A percentile compares a stretch with the other conserved stretches of the same genome.
phyloP scores from a whole-genome alignment of 164 flowering plant genomes.

The Berberis vulgaris region DNA sequence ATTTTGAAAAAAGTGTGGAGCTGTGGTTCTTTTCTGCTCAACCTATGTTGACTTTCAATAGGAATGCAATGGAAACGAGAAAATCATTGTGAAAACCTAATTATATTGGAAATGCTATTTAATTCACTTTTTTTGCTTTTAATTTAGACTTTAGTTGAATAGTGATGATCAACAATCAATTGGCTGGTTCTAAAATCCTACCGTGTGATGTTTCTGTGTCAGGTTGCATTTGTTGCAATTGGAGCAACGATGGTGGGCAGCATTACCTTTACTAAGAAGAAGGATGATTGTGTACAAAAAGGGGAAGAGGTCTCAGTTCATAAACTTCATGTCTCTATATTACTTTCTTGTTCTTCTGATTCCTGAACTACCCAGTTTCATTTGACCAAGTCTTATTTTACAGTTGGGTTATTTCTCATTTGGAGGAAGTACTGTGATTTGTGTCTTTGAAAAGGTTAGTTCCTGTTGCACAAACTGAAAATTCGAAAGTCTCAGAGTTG shows the following conservation, averaged over 20 bases:
- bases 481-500: too few species aligned
- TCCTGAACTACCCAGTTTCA: background rate
- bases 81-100: too few species aligned
- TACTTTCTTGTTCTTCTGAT: background rate
- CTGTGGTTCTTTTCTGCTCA: too few species aligned
- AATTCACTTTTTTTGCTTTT: too few species aligned
- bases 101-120: too few species aligned
- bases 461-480: too few species aligned
- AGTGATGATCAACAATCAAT: too few species aligned
- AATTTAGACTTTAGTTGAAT: too few species aligned
- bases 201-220: conserved; percentile 7
- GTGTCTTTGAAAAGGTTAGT: conserved; percentile 90
- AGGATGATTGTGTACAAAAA: conserved; percentile 62
- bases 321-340: background rate
- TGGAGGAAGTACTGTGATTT: conserved; percentile 95
- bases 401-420: conserved; percentile 98
- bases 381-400: conserved; percentile 7
- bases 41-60: too few species aligned
- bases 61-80: too few species aligned
- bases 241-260: conserved; percentile 99
- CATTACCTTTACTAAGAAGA: conserved; percentile 60
- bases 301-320: conserved; percentile 81
- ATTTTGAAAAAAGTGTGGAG: too few species aligned
- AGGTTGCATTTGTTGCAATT: conserved; percentile 96
- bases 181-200: too few species aligned